Conservation (phyloP, 2,329 filamentous ascomycete species). For the Akanthomyces lecanii region DNA sequence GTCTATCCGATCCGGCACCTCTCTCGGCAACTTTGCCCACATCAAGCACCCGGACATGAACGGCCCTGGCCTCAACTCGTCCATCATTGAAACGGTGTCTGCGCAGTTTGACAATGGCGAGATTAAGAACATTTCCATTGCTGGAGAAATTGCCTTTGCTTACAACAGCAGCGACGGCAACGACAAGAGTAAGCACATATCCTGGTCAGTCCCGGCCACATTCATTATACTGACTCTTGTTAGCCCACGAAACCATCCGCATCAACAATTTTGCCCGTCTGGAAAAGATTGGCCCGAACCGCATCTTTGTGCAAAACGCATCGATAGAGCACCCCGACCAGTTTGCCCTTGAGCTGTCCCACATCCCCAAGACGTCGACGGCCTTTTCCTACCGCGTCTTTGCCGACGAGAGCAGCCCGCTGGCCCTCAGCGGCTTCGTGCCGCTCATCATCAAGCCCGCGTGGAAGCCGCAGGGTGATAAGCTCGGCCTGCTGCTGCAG, state of each 20-base stretch:
- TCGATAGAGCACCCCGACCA: constrained; percentile 65
- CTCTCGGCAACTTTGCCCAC: constrained; percentile 64
- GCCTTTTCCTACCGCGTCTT: constrained; percentile 93
- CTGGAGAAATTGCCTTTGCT: constrained; percentile 83
- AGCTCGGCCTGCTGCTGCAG: constrained; percentile 79
- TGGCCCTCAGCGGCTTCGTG: constrained; percentile 50
- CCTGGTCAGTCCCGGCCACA: background rate
- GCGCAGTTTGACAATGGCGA: constrained; percentile 73
- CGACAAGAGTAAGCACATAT: constrained; percentile 43
- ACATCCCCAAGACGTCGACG: constrained; percentile 68
- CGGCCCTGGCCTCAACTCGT: constrained; percentile 76
- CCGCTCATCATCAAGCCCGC: constrained; percentile 69
- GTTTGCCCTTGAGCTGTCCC: constrained; percentile 70
- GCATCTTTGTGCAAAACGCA: constrained; percentile 76
- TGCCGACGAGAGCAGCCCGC: constrained; percentile 52
- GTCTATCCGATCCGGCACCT: constrained; percentile 85
- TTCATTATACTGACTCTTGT: constrained; percentile 13
- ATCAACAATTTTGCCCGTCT: constrained; percentile 85
- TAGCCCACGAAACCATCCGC: constrained; percentile 63
- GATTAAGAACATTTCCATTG: constrained; percentile 67
- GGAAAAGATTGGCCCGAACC: constrained; percentile 90
- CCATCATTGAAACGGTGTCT: constrained; percentile 87
- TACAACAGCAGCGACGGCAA: constrained; percentile 58
- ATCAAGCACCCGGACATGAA: constrained; percentile 78
- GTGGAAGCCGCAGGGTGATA: constrained; percentile 81